Percentiles rank a stretch among this genome's conserved stretches.
Conservation (phyloP, 2,329 filamentous ascomycete species). For the Diaporthe ilicicola region DNA sequence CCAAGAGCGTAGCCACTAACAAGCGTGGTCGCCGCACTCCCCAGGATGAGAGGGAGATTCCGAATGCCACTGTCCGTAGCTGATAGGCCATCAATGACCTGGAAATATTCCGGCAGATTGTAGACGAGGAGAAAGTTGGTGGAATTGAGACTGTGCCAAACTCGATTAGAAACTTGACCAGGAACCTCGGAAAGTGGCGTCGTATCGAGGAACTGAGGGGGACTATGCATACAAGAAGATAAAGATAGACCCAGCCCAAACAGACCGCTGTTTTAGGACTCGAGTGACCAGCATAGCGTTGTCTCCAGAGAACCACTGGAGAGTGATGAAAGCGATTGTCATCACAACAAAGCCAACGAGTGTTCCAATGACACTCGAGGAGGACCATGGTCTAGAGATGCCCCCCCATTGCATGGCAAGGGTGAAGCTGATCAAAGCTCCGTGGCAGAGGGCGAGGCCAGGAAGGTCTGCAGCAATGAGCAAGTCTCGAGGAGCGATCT, state of each 20-base stretch:
- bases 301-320: slow-evolving; percentile 50
- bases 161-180: no score
- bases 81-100: slow-evolving; percentile 45
- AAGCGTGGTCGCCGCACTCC: no score
- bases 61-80: neutral
- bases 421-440: slow-evolving; percentile 46
- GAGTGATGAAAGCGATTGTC: slow-evolving; percentile 40
- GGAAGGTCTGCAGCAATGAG: slow-evolving; percentile 51
- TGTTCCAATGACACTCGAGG: slow-evolving; percentile 44
- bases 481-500: slow-evolving; percentile 45
- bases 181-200: no score
- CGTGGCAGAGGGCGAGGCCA: slow-evolving; percentile 49
- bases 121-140: slow-evolving; percentile 54
- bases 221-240: slow-evolving; percentile 4
- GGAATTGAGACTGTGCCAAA: slow-evolving; percentile 37
- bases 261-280: slow-evolving; percentile 49
- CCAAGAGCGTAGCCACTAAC: neutral
- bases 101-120: slow-evolving; percentile 61
- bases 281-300: slow-evolving; percentile 58
- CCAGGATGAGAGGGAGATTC: neutral
- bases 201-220: no score
- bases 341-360: slow-evolving; percentile 41
- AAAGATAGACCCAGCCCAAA: neutral
- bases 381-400: slow-evolving; percentile 46
- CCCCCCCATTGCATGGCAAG: slow-evolving; percentile 54